Base-by-base conservation (phyloP, 2,329 filamentous ascomycete species). In the Teratosphaeria nubilosa region DNA sequence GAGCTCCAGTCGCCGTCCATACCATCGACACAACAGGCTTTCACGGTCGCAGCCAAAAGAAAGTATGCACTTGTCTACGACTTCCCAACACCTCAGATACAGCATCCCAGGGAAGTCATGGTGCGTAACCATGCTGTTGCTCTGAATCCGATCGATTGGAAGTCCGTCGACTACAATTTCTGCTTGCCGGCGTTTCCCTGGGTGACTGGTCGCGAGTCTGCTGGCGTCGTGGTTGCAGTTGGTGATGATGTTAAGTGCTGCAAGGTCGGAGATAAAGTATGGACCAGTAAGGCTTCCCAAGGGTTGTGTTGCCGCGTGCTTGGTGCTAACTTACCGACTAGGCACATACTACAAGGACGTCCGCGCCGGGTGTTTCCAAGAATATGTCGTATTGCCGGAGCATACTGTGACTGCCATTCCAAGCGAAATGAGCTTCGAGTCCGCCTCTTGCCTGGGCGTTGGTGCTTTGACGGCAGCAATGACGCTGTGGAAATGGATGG, bases 401-500 rank as follows among this genome's bases (percentile, higher is more conserved):
- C 74, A 76, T 56, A 76, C 74, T 10, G 73, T 75, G n/a, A 63
- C 69, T 6, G 70, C 65, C 3, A 69, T 76, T 25, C 74, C 74
- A 0, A 59, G 56, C 1, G 64, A 65, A 14, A 61, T 74, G n/a
- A 56, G 62, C n/a, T 72, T 75, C 50, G 67, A 71, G 57, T 54
- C 64, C 3, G 73, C 72, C 5, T 67, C 74, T 1, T 73, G 70
- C 37, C 66, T 76, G 3, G 74, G 74, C 5, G 73, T 76, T 1
- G 72, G 69, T 5, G 74, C 67, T 10, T 60, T 76, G n/a, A 75
- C 74, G 7, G 73, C 74, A 1, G 69, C 70, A 30, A 76, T 76
- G 73, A 73, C 74, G 3, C 62, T 76, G n/a, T 75, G 74, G 73
- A 70, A 70, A 56, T 76, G 74, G 74, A 59, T 75, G 7, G 64